A percentile compares a stretch with the other conserved stretches of the same genome.
Conservation (phyloP, 2,329 filamentous ascomycete genomes). For the Beauveria sp. region DNA sequence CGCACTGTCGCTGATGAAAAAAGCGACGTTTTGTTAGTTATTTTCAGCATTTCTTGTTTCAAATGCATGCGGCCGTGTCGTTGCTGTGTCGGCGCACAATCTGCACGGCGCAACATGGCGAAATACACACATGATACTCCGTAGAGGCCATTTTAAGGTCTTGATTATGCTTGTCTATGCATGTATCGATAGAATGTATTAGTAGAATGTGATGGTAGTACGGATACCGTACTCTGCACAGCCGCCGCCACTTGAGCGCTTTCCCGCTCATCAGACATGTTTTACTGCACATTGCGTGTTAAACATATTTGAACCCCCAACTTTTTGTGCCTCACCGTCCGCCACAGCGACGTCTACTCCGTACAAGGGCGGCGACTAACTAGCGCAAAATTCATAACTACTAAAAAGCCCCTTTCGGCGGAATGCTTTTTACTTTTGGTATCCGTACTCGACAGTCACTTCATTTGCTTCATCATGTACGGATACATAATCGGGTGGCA, state of each 20-base stretch:
- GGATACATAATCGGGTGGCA: background rate
- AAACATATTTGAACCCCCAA: background rate
- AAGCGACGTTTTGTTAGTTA: too few species aligned
- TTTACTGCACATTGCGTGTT: background rate
- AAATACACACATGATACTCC: too few species aligned
- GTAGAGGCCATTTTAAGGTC: too few species aligned
- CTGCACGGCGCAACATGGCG: too few species aligned
- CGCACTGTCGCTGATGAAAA: too few species aligned
- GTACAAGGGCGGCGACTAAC: background rate
- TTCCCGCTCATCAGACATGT: constrained; percentile 8
- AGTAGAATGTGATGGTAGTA: background rate
- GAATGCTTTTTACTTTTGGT: background rate
- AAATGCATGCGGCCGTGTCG: too few species aligned
- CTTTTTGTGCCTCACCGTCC: background rate
- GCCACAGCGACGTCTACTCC: background rate
- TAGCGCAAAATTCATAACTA: background rate
- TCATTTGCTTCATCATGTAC: background rate
- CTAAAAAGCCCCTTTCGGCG: background rate
- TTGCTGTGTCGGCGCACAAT: too few species aligned
- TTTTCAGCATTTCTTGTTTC: too few species aligned
- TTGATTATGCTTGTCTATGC: too few species aligned
- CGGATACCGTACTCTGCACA: background rate
- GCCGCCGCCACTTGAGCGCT: background rate
- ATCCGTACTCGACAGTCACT: background rate
- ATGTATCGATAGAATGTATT: too few species aligned